phyloP scores from a whole-genome alignment of 139 green algal species.

The Chlorella ohadii region DNA sequence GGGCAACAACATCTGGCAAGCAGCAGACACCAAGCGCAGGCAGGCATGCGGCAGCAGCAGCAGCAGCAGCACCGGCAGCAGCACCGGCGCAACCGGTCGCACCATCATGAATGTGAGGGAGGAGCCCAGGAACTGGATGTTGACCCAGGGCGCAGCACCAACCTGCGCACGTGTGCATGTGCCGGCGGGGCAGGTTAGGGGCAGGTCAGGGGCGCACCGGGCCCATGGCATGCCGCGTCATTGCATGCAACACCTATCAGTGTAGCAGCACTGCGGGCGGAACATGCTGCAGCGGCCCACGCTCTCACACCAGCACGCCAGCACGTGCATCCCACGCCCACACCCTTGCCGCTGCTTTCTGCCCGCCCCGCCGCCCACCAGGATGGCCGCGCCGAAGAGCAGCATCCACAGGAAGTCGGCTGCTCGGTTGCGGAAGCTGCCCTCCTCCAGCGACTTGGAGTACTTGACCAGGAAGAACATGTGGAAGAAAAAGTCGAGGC shows the following conservation, averaged over 20 bases:
- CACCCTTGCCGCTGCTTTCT: too few species aligned
- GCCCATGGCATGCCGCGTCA: too few species aligned
- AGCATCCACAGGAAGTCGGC: constrained; percentile 99
- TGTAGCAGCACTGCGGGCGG: too few species aligned
- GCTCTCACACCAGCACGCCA: too few species aligned
- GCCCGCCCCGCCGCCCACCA: constrained; percentile 55
- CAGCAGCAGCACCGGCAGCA: background rate
- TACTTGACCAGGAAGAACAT: constrained; percentile 99
- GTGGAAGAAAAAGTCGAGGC: constrained; percentile 99
- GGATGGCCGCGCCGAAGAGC: constrained; percentile 85
- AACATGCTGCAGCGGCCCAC: too few species aligned
- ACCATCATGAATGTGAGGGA: constrained; percentile 99
- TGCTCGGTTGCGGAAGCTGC: constrained; percentile 89
- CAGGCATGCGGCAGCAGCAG: background rate
- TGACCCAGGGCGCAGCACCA: constrained; percentile 86
- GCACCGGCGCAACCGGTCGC: background rate
- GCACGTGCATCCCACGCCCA: too few species aligned
- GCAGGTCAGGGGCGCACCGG: too few species aligned
- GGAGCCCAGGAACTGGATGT: constrained; percentile 96
- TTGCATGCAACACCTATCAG: too few species aligned
- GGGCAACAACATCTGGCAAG: too few species aligned
- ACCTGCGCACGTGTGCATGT: too few species aligned
- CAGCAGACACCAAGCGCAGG: too few species aligned
- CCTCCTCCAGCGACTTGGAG: constrained; percentile 96
- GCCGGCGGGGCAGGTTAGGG: too few species aligned